A percentile compares a stretch with the other conserved stretches of the same genome.
These are phyloP conservation scores for Suillus alpinus DNA, from an alignment of 768 basidiomycete species.

Conservation along the genomic window DNA sequence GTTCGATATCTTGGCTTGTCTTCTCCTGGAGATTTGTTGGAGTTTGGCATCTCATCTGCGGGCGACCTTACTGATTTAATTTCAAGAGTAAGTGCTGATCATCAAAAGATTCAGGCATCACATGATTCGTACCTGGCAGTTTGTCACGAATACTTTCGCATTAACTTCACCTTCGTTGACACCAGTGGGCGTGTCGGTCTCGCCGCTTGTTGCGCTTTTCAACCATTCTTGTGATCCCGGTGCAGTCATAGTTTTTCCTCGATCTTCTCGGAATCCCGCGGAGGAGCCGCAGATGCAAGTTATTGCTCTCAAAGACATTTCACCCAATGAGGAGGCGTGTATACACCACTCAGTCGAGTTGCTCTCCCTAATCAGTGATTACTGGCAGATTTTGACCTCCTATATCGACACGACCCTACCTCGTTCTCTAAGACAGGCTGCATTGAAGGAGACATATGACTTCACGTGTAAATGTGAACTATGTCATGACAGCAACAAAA, in stretches of 20 bases:
- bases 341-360: neutral
- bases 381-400: conserved; percentile 64
- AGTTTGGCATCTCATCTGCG: conserved; percentile 54
- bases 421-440: conserved; percentile 45
- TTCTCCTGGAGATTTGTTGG: conserved; percentile 55
- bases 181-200: conserved; percentile 82
- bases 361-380: neutral
- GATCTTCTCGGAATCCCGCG: conserved; percentile 32
- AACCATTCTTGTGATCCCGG: conserved; percentile 92
- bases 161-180: conserved; percentile 74
- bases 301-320: conserved; percentile 65
- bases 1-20: conserved; percentile 66
- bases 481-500: conserved; percentile 36
- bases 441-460: conserved; percentile 70
- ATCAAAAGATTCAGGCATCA: neutral
- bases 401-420: conserved; percentile 88
- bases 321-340: conserved; percentile 66
- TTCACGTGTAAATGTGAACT: conserved; percentile 72
- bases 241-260: conserved; percentile 88
- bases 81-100: conserved; percentile 54
- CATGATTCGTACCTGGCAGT: conserved; percentile 42
- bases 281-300: conserved; percentile 70
- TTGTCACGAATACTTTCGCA: conserved; percentile 89
- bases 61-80: conserved; percentile 67
- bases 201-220: conserved; percentile 73